Base-by-base conservation (phyloP, 768 basidiomycete species). In the Auriscalpium orientale region DNA sequence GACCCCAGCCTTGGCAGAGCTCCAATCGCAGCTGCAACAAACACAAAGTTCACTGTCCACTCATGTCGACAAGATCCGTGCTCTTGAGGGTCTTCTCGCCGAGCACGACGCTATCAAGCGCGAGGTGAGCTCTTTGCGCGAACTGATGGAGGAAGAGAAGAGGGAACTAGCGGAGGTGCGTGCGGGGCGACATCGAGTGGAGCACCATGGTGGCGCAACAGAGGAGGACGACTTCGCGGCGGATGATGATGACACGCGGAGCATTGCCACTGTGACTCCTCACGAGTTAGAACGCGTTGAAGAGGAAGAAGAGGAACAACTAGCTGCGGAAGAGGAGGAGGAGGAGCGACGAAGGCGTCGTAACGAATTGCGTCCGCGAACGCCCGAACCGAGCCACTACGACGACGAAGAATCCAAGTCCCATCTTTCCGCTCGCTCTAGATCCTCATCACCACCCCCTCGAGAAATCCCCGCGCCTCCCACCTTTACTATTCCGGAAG, bases 31-130 rank as follows among this genome's bases (percentile, higher is more conserved):
- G 67, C 79, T 98, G 13, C 79, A 79, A 46, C 90, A 93, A 44
- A 97, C 95, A 0, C 94, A 95, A 65, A 68, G 76, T 0, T 85
- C 85, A 0, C 78, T 98, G 12, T 78, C 85, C 2, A 75, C 71
- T 15, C 92, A 97, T 63, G 79, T 91, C 43, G 89, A 93, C 59
- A 91, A 84, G 69, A 86, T 95, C 51, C 82, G 85, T 43, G 83
- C 85, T 22, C 74, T 99, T 40, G 95, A 98, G 65, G 80, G 77
- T 34, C 80, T 90, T 58, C 75, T 95, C 40, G 77, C 79, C 1
- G 93, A 97, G 71, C 92, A 98, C 62, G 93, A 97, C 56, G 74
- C 72, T 8, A 81, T 97, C 65, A 87, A 87, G 68, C 74, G 76
- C 33, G 94, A 98, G 63, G 83, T 98, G 3, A 73, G 79, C 38